Conservation (phyloP, 768 basidiomycete species). For the Boletellus emodensis region DNA sequence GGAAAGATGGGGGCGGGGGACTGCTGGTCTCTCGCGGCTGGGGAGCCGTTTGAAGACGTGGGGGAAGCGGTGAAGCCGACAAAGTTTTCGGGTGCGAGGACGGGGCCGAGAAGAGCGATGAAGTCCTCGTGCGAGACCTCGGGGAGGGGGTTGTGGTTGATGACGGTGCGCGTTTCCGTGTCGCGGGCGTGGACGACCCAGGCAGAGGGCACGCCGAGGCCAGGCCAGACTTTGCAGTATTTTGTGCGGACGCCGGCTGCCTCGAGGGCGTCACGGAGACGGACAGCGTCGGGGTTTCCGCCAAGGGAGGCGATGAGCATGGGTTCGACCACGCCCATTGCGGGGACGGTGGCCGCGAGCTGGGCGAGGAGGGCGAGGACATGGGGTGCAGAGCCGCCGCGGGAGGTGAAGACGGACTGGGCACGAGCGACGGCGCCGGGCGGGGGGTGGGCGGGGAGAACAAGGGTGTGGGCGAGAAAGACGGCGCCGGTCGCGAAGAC, state of each 20-base stretch:
- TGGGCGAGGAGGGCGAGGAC: slow-evolving; percentile 71
- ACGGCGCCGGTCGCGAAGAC: slow-evolving; percentile 22
- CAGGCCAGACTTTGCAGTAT: slow-evolving; percentile 71
- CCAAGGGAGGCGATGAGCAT: slow-evolving; percentile 72
- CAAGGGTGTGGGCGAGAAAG: slow-evolving; percentile 72
- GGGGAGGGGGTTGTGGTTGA: slow-evolving; percentile 85
- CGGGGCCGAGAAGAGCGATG: slow-evolving; percentile 71
- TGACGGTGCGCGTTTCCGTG: slow-evolving; percentile 59
- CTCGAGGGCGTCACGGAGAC: slow-evolving; percentile 62
- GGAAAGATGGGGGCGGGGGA: slow-evolving; percentile 31
- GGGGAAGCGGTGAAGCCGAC: slow-evolving; percentile 23
- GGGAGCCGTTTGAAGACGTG: slow-evolving; percentile 17
- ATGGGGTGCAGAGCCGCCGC: slow-evolving; percentile 72
- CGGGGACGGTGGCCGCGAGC: slow-evolving; percentile 38
- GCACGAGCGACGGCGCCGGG: slow-evolving; percentile 62
- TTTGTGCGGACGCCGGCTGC: slow-evolving; percentile 63
- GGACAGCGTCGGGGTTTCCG: slow-evolving; percentile 64
- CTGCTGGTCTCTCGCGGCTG: slow-evolving; percentile 17
- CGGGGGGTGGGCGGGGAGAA: slow-evolving; percentile 54
- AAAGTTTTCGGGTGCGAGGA: slow-evolving; percentile 80
- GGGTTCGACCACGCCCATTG: slow-evolving; percentile 37
- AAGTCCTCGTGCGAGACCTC: slow-evolving; percentile 88
- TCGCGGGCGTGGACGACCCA: slow-evolving; percentile 80
- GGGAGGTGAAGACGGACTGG: slow-evolving; percentile 59
- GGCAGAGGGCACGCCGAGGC: slow-evolving; percentile 70